These are phyloP conservation scores for Tulasnella sp. DNA, from an alignment of 768 basidiomycete species.

Conservation along the genomic window DNA sequence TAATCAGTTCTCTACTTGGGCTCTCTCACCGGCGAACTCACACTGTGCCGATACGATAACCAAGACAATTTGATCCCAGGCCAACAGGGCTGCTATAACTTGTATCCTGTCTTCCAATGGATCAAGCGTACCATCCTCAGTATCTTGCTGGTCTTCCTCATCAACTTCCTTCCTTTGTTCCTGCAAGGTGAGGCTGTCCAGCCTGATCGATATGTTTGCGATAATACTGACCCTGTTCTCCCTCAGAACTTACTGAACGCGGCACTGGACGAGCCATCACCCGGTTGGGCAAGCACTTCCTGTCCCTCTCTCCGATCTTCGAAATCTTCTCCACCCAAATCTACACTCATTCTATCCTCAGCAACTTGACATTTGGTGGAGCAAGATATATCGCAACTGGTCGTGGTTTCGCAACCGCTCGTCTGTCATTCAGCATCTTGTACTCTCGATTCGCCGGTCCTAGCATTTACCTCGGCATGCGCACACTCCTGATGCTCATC, in stretches of 20 bases:
- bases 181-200: slow-evolving; percentile 93
- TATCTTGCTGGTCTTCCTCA: slow-evolving; percentile 98
- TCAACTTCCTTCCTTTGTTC: slow-evolving; percentile 90
- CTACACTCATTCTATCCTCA: slow-evolving; percentile 94
- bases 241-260: slow-evolving; percentile 88
- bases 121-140: slow-evolving; percentile 94
- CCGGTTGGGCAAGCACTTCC: slow-evolving; percentile 89
- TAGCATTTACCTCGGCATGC: slow-evolving; percentile 47
- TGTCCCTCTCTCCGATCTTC: slow-evolving; percentile 89
- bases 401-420: slow-evolving; percentile 48
- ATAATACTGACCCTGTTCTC: slow-evolving; percentile 33
- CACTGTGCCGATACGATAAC: slow-evolving; percentile 72
- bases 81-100: slow-evolving; percentile 87
- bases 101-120: slow-evolving; percentile 90
- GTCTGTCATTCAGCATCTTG: slow-evolving; percentile 48
- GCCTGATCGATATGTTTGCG: too few relatives aligned
- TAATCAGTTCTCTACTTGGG: slow-evolving; percentile 86
- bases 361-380: slow-evolving; percentile 94
- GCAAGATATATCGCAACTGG: slow-evolving; percentile 98
- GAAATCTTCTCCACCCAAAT: slow-evolving; percentile 99
- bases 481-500: slow-evolving; percentile 44
- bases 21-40: slow-evolving; percentile 76
- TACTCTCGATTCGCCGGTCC: slow-evolving; percentile 51
- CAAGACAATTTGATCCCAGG: slow-evolving; percentile 69
- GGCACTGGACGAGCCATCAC: slow-evolving; percentile 87